These are phyloP conservation scores for Lasiosphaeria miniovina DNA, from an alignment of 495 filamentous ascomycete genomes.

Conservation along the genomic window DNA sequence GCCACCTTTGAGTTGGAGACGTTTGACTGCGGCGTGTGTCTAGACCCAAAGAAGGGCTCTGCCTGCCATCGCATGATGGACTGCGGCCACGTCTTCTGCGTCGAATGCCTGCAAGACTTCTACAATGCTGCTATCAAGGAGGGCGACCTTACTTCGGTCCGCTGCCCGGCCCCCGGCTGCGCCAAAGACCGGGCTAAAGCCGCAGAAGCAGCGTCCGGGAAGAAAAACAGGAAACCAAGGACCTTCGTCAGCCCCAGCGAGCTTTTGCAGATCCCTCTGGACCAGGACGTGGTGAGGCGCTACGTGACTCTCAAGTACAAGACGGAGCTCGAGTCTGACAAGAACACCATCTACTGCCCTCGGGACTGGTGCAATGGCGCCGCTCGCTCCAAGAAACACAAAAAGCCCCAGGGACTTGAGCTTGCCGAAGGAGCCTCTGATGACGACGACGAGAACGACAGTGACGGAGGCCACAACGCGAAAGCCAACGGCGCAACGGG, in stretches of 20 bases:
- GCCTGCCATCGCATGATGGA: conserved; percentile 73
- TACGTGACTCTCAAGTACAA: conserved; percentile 91
- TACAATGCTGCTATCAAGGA: conserved; percentile 84
- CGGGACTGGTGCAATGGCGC: conserved; percentile 91
- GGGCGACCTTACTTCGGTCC: conserved; percentile 73
- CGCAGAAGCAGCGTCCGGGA: conserved; percentile 20
- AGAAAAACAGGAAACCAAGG: conserved; percentile 45
- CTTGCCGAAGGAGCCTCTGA: conserved; percentile 49
- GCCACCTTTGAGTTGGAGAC: conserved; percentile 78
- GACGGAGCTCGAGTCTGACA: conserved; percentile 83
- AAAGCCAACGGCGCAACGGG: neutral
- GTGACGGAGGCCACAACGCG: conserved; percentile 39
- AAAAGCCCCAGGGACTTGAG: conserved; percentile 59
- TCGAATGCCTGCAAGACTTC: conserved; percentile 78
- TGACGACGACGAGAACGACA: conserved; percentile 45
- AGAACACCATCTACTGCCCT: conserved; percentile 90
- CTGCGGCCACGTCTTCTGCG: conserved; percentile 90
- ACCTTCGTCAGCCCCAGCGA: conserved; percentile 81
- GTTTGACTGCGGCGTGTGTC: conserved; percentile 86
- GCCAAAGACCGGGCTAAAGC: conserved; percentile 54
- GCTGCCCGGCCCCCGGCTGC: conserved; percentile 74
- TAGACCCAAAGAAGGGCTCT: conserved; percentile 88
- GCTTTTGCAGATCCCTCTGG: conserved; percentile 78
- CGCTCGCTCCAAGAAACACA: conserved; percentile 76
- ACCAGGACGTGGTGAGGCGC: conserved; percentile 70